phyloP scores from a whole-genome alignment of 2,329 filamentous ascomycete genomes.

The Trichoderma sp. region DNA sequence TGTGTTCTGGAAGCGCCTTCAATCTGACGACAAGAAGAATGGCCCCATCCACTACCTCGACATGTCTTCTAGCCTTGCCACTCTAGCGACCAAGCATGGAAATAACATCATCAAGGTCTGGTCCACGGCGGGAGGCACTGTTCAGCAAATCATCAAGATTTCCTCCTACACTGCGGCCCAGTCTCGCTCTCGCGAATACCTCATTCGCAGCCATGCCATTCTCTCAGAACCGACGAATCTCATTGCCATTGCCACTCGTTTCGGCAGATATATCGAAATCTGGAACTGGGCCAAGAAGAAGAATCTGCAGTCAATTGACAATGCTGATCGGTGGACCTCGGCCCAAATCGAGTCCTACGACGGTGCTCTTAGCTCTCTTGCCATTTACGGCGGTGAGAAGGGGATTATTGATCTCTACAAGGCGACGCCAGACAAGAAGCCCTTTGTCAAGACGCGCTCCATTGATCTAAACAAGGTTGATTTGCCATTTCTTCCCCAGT shows the following conservation, averaged over 20 bases:
- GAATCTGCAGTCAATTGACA: conserved; percentile 40
- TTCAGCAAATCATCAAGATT: conserved; percentile 52
- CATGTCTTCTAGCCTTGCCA: conserved; percentile 36
- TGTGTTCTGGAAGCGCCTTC: conserved; percentile 28
- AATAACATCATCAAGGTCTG: conserved; percentile 89
- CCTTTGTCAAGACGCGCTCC: conserved; percentile 37
- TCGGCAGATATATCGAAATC: conserved; percentile 43
- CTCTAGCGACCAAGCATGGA: conserved; percentile 40
- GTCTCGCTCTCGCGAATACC: conserved; percentile 42
- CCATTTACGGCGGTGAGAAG: conserved; percentile 37
- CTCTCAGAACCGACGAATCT: conserved; percentile 42
- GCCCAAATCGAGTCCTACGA: conserved; percentile 40
- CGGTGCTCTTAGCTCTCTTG: conserved; percentile 36
- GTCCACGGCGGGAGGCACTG: conserved; percentile 78
- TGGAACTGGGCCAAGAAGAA: conserved; percentile 44
- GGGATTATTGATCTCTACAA: conserved; percentile 39
- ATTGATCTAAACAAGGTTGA: conserved; percentile 40
- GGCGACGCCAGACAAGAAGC: conserved; percentile 38
- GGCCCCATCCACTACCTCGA: conserved; percentile 40
- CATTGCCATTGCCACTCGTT: conserved; percentile 42
- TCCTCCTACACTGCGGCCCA: conserved; percentile 42
- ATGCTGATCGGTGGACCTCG: conserved; percentile 42
- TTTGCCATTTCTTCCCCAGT: conserved; percentile 41
- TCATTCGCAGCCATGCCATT: conserved; percentile 46
- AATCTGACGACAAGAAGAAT: conserved; percentile 34